Evolutionary conservation across 2,329 filamentous ascomycete genomes (phyloP).

Genomic region (Trichoderma sp.): DNA sequence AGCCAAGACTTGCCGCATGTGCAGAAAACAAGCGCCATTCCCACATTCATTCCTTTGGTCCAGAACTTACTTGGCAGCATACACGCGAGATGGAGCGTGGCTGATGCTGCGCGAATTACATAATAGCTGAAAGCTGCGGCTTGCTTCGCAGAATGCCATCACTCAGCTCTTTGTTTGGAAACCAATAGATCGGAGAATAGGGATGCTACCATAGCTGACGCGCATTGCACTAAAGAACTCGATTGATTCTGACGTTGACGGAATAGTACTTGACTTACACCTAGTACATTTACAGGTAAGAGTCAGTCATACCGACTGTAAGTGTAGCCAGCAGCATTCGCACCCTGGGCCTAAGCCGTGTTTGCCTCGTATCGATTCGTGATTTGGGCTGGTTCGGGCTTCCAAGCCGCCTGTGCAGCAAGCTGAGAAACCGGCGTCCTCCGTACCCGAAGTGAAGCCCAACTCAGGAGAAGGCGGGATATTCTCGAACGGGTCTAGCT

Average conservation of each 20-base stretch:
- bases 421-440: slow-evolving; percentile 1
- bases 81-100: background rate
- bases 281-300: background rate
- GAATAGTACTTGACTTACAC: background rate
- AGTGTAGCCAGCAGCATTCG: background rate
- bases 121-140: background rate
- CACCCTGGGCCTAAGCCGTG: background rate
- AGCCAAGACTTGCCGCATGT: background rate
- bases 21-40: background rate
- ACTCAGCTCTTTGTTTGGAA: background rate
- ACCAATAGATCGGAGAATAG: background rate
- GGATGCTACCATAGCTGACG: background rate
- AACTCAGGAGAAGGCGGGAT: background rate
- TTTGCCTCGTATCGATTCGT: background rate
- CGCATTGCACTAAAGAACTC: background rate
- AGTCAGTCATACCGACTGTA: background rate
- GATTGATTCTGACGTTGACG: background rate
- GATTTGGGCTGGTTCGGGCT: background rate
- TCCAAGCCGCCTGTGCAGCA: background rate
- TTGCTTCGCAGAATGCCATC: background rate
- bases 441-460: background rate
- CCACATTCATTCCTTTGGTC: background rate
- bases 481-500: slow-evolving; percentile 6
- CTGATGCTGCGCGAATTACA: background rate
- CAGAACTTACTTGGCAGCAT: background rate